Evolutionary conservation across 192 early-diverging fungal species (phyloP).

Genomic region (Backusella tuberculispora): DNA sequence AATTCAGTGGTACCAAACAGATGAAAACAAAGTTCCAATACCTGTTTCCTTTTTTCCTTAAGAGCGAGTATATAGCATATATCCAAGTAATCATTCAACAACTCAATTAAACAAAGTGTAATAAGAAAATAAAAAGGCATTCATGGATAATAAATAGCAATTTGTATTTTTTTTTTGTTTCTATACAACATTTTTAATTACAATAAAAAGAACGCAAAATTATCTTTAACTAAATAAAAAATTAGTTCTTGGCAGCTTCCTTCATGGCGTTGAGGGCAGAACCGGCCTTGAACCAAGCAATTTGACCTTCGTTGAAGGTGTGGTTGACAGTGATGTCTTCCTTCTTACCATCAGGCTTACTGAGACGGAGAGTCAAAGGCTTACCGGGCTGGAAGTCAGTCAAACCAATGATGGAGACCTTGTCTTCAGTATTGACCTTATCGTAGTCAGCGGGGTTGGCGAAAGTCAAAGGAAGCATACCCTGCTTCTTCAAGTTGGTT

Average conservation of each 20-base stretch:
- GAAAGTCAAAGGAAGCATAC: slow-evolving; percentile 95
- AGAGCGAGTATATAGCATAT: neutral
- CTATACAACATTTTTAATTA: slow-evolving; percentile 16
- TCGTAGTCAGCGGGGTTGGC: slow-evolving; percentile 94
- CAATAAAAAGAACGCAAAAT: neutral
- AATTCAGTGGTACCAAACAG: neutral
- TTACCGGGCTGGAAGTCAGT: slow-evolving; percentile 80
- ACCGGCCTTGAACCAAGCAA: slow-evolving; percentile 98
- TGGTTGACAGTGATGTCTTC: slow-evolving; percentile 91
- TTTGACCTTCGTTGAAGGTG: slow-evolving; percentile 99
- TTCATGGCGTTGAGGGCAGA: slow-evolving; percentile 85
- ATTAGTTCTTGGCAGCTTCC: slow-evolving; percentile 47
- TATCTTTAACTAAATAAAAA: neutral
- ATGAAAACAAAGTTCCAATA: neutral
- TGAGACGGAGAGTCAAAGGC: slow-evolving; percentile 81
- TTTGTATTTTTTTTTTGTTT: slow-evolving; percentile 11
- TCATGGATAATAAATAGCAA: slow-evolving; percentile 2
- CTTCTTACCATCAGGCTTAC: slow-evolving; percentile 77
- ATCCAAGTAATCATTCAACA: neutral
- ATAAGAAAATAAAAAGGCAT: neutral
- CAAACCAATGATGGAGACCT: slow-evolving; percentile 88
- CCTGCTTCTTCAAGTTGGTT: slow-evolving; percentile 99
- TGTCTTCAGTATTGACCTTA: slow-evolving; percentile 84
- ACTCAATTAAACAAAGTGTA: neutral
- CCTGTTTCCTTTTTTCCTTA: neutral